Base-by-base conservation (phyloP, 148 eudicot genomes). In the Rhododendron ferrugineum region DNA sequence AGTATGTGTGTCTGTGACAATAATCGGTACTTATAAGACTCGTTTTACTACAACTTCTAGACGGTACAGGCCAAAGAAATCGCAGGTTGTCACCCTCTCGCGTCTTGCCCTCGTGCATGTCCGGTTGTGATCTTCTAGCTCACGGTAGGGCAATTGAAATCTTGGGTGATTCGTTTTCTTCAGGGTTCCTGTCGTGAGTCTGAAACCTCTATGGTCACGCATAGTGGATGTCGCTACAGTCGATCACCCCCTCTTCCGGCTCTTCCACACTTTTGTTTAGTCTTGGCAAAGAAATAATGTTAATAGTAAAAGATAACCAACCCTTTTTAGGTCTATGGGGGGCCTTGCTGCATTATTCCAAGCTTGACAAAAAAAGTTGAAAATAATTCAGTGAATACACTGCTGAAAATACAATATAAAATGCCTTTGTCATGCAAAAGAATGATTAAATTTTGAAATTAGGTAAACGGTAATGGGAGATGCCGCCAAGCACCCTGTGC, bases 281-380 rank as follows among this genome's bases (percentile, higher is more conserved):
- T 22, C 26, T 6, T 60, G 4, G n/a, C 66, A 22, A 23, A 23
- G 11, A 5, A 20, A 60, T 62, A 62, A 62, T 5, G 28, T 62
- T 62, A 54, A 5, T 46, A 54, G 22, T 16, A 18, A 54, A n/a
- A 62, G 30, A 3, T 11, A n/a, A 23, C 28, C 11, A 23, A 62
- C 13, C 70, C 16, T 62, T n/a, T 62, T 2, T 5, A 2, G 70
- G 70, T n/a, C 30, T 64, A 64, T n/a, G 70, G 30, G 70, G 30
- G 70, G 70, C 70, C 70, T 64, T 26, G 42, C 22, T 73, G 78
- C 78, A 73, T 73, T 32, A 73, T 73, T 73, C n/a, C 78, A 73
- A 73, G n/a, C 44, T 73, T 34, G 78, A 73, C 78, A 14, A 40
- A 14, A 13, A 34, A 32, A 34, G 44, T 34, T 73, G 78, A n/a